Percentiles rank a stretch among this genome's conserved stretches.
Evolutionary conservation across 2,329 filamentous ascomycete genomes (phyloP).

Genomic region (Bipolaris victoriae): DNA sequence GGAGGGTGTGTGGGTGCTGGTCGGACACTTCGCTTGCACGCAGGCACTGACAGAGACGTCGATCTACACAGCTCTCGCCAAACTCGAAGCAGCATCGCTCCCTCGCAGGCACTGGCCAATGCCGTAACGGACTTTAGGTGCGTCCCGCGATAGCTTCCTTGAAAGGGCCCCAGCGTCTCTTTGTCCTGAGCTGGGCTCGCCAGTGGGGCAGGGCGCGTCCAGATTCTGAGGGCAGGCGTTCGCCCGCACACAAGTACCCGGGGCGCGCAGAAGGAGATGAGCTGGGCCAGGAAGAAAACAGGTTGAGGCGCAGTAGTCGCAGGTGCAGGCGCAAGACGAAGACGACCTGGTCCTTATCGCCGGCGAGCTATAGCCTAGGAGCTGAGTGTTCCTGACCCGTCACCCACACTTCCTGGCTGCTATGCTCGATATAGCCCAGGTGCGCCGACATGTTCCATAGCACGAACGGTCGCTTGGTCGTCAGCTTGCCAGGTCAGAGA

Average conservation of each 20-base stretch:
- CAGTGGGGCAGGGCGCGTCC: constrained; percentile 9
- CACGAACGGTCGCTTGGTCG: constrained; percentile 38
- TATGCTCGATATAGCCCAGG: constrained; percentile 16
- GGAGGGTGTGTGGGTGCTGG: constrained; percentile 22
- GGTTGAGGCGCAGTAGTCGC: constrained; percentile 1
- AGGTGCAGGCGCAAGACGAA: neutral
- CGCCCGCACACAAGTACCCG: constrained; percentile 5
- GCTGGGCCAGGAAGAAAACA: constrained; percentile 1
- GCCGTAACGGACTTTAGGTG: constrained; percentile 37
- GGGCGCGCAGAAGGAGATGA: neutral
- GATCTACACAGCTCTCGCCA: constrained; percentile 29
- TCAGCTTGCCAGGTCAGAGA: constrained; percentile 39
- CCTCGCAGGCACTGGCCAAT: constrained; percentile 34
- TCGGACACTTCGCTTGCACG: constrained; percentile 27
- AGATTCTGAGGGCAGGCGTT: constrained; percentile 11
- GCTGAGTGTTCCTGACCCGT: constrained; percentile 23
- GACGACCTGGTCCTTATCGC: constrained; percentile 2
- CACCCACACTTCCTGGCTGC: constrained; percentile 29
- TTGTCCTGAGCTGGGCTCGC: constrained; percentile 19
- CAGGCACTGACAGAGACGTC: constrained; percentile 40
- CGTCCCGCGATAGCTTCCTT: constrained; percentile 37
- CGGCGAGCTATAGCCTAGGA: constrained; percentile 7
- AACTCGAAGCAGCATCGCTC: constrained; percentile 27
- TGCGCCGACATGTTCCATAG: constrained; percentile 36
- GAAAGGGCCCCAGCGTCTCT: constrained; percentile 11